Percentiles rank a stretch among this genome's conserved stretches.
phyloP scores from a whole-genome alignment of 2,329 filamentous ascomycete genomes.

The Botrytis elliptica region DNA sequence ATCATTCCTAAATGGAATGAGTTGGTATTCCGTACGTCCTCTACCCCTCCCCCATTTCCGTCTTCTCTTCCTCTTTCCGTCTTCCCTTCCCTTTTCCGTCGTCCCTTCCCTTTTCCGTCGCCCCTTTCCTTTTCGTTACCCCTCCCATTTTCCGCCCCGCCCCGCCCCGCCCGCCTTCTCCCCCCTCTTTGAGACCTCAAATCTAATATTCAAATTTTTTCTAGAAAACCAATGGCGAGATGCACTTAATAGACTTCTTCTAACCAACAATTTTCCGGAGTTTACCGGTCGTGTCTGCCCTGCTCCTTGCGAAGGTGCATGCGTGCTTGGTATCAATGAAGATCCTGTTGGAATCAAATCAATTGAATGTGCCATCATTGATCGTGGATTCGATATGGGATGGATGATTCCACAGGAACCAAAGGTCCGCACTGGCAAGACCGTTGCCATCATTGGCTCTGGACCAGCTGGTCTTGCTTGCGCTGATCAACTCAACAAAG shows the following conservation, averaged over 20 bases:
- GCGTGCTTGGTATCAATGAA: constrained; percentile 93
- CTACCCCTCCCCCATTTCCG: neutral
- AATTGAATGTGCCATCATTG: constrained; percentile 96
- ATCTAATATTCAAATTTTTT: neutral
- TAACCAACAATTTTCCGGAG: constrained; percentile 99
- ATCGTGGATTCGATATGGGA: constrained; percentile 95
- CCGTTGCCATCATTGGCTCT: constrained; percentile 83
- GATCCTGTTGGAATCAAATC: constrained; percentile 98
- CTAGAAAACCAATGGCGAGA: constrained; percentile 73
- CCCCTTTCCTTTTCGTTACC: neutral
- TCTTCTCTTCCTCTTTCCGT: too few relatives aligned
- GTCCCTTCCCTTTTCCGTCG: too few relatives aligned
- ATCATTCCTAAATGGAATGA: constrained; percentile 98
- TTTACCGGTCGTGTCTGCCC: constrained; percentile 97
- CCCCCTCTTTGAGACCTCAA: neutral
- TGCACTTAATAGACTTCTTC: constrained; percentile 83
- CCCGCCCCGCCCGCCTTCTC: neutral
- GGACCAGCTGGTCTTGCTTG: constrained; percentile 87
- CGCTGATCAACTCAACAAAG: constrained; percentile 92
- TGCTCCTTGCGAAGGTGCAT: constrained; percentile 93
- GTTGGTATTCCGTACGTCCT: constrained; percentile 57
- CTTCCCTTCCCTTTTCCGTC: neutral
- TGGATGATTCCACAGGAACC: constrained; percentile 91
- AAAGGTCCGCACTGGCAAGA: constrained; percentile 80
- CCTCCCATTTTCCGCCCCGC: neutral